Percentiles rank a stretch among this genome's conserved stretches.
Conservation (phyloP, 345 rosid genomes). For the Populus tremula region DNA sequence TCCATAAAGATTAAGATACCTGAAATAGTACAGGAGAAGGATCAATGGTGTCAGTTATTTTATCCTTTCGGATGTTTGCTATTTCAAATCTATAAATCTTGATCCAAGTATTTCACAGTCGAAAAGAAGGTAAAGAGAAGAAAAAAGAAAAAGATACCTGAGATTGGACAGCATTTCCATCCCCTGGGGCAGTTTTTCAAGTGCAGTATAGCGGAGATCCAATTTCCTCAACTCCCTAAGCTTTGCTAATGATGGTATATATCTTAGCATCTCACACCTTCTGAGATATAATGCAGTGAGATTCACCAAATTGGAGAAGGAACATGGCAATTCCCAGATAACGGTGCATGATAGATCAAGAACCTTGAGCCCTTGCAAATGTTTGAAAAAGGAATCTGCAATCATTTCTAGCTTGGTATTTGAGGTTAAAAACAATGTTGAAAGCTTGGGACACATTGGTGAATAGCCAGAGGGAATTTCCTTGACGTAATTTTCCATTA, state of each 20-base stretch:
- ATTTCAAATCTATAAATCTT: not conserved
- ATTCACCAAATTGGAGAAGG: slow-evolving; percentile 12
- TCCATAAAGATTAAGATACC: not conserved
- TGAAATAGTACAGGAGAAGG: not conserved
- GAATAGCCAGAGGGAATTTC: slow-evolving; percentile 1
- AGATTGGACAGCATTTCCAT: slow-evolving; percentile 23
- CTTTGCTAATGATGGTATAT: slow-evolving; percentile 23
- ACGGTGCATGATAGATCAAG: not conserved
- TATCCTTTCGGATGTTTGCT: not conserved
- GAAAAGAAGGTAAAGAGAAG: too few relatives aligned
- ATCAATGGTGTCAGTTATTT: not conserved
- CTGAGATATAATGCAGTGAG: slow-evolving; percentile 17
- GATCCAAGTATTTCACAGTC: not conserved
- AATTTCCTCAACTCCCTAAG: slow-evolving; percentile 12
- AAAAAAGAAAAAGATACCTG: not conserved
- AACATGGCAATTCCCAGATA: slow-evolving; percentile 9
- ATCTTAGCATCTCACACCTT: fast-evolving
- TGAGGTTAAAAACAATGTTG: not conserved
- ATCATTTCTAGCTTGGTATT: not conserved
- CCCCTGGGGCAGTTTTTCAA: slow-evolving; percentile 19
- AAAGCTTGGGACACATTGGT: slow-evolving; percentile 13
- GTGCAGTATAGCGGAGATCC: not conserved
- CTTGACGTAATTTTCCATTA: not conserved
- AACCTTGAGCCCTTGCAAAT: not conserved
- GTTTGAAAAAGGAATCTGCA: not conserved